Evolutionary conservation across 345 rosid species (phyloP).

Genomic region (Rhodamnia argentea): DNA sequence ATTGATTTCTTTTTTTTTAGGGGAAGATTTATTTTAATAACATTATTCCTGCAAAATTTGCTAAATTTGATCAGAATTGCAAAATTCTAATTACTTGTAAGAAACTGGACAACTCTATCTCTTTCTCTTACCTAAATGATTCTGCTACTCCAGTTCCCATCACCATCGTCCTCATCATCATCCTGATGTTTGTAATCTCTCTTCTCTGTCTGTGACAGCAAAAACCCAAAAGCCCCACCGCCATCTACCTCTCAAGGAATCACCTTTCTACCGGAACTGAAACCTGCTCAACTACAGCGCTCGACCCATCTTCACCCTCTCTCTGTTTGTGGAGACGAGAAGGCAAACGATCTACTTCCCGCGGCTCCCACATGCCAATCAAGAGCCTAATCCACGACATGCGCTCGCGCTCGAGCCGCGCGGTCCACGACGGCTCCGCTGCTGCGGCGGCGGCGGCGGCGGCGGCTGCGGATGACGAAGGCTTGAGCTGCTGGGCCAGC

Average conservation of each 20-base stretch:
- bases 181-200: not conserved
- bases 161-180: not conserved
- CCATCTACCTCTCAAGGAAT: not conserved
- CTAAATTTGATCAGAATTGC: not conserved
- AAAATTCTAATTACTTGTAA: not conserved
- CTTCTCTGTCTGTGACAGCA: not conserved
- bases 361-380: constrained; percentile 22
- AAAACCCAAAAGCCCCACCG: not conserved
- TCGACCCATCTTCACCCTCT: not conserved
- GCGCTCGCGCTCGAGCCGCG: constrained; percentile 50
- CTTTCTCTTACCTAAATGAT: not conserved
- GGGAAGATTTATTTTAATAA: not conserved
- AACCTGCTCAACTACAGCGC: not conserved
- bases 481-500: constrained; percentile 52
- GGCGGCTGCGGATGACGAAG: not conserved
- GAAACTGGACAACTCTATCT: not conserved
- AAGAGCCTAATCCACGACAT: constrained; percentile 24
- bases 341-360: not conserved
- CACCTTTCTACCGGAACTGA: not conserved
- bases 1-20: not conserved
- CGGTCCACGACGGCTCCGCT: constrained; percentile 35
- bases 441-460: constrained; percentile 8
- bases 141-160: not conserved
- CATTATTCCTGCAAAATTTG: not conserved
- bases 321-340: not conserved